Conservation (phyloP, 108 stramenopile genomes). For the Fragilaria crotonensis region DNA sequence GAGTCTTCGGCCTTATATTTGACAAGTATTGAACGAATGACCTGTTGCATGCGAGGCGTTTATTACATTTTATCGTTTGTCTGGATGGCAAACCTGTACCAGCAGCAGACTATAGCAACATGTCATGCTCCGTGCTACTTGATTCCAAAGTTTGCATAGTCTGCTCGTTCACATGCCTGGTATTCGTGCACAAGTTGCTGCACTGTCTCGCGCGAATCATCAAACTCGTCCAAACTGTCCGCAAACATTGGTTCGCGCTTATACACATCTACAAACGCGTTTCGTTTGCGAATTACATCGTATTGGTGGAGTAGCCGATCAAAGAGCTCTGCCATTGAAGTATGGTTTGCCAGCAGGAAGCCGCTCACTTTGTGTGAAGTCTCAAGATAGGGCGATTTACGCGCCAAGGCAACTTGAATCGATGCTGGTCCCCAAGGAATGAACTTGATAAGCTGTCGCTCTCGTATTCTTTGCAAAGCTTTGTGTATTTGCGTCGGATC, state of each 20-base stretch:
- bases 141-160: slow-evolving; percentile 92
- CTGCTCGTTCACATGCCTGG: slow-evolving; percentile 90
- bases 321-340: slow-evolving; percentile 94
- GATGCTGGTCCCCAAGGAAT: slow-evolving; percentile 99
- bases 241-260: slow-evolving; percentile 93
- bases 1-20: too few relatives aligned
- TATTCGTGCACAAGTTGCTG: slow-evolving; percentile 94
- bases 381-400: slow-evolving; percentile 91
- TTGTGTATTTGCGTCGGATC: slow-evolving; percentile 98
- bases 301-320: slow-evolving; percentile 84
- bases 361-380: slow-evolving; percentile 93
- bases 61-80: too few relatives aligned
- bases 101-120: too few relatives aligned
- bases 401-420: slow-evolving; percentile 96
- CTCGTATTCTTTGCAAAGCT: slow-evolving; percentile 95
- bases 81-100: too few relatives aligned
- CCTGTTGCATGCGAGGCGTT: too few relatives aligned
- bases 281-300: slow-evolving; percentile 88
- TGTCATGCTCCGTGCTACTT: too few relatives aligned
- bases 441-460: slow-evolving; percentile 88
- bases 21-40: too few relatives aligned
- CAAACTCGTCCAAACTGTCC: slow-evolving; percentile 96
- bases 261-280: slow-evolving; percentile 98
- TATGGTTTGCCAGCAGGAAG: slow-evolving; percentile 98
- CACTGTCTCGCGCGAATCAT: slow-evolving; percentile 91